Percentiles rank a stretch among this genome's conserved stretches.
Conservation (phyloP, 148 eudicot genomes). For the Rhododendron kiyosumense region DNA sequence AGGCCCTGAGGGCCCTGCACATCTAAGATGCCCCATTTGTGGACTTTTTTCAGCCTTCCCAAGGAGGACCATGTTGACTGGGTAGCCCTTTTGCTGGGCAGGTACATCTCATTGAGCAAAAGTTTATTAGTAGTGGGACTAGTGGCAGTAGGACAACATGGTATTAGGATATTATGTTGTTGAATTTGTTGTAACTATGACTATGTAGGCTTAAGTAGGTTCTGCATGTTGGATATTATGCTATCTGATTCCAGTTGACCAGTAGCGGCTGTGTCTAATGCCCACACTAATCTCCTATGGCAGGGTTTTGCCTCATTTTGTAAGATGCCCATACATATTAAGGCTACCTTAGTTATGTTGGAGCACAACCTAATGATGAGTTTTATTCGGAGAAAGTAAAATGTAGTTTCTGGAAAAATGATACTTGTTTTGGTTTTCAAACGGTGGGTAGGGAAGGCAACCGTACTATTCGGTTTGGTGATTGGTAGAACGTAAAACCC, state of each 20-base stretch:
- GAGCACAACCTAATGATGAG: too few species aligned
- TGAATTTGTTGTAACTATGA: neutral
- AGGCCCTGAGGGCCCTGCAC: neutral
- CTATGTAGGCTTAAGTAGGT: neutral
- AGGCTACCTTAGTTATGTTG: neutral
- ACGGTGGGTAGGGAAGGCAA: neutral
- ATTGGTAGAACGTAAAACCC: neutral
- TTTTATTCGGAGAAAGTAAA: too few species aligned
- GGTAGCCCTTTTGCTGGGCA: too few species aligned
- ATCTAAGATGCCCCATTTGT: too few species aligned
- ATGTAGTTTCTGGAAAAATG: neutral
- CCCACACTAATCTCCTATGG: neutral
- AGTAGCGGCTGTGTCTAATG: neutral
- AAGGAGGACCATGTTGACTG: too few species aligned
- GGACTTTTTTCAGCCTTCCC: too few species aligned
- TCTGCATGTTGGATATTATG: neutral
- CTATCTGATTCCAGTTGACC: neutral
- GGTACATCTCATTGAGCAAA: too few species aligned
- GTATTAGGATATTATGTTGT: neutral
- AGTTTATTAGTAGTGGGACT: too few species aligned
- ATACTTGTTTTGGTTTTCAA: neutral
- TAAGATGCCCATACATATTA: neutral
- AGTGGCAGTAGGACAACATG: too few species aligned
- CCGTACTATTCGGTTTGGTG: neutral
- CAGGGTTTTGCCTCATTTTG: neutral